Conservation (phyloP, 352 stramenopile species). For the Vaucheria bursata region DNA sequence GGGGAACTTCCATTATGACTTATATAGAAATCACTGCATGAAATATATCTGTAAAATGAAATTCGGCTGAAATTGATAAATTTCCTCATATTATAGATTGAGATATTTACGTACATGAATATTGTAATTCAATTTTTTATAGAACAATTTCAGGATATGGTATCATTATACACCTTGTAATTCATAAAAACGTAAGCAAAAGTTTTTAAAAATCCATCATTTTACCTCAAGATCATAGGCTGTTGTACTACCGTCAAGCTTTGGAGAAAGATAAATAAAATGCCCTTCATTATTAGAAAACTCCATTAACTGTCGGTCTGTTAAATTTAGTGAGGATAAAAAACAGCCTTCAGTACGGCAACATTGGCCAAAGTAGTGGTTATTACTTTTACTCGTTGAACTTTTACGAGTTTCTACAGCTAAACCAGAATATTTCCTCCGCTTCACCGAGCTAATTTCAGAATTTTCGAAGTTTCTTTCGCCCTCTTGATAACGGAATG, state of each 20-base stretch:
- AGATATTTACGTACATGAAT: background rate
- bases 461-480: too few relatives aligned
- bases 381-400: too few relatives aligned
- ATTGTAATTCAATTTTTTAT: background rate
- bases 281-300: conserved; percentile 39
- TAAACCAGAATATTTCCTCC: too few relatives aligned
- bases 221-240: conserved; percentile 45
- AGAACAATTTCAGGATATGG: background rate
- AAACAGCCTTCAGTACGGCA: conserved; percentile 24
- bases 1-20: too few relatives aligned
- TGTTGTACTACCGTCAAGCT: conserved; percentile 24
- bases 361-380: too few relatives aligned
- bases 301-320: conserved; percentile 17
- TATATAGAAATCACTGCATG: too few relatives aligned
- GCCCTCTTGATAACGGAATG: too few relatives aligned
- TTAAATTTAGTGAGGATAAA: conserved; percentile 26
- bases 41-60: background rate
- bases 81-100: background rate
- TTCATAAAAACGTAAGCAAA: too few relatives aligned
- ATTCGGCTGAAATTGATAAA: background rate
- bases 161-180: background rate
- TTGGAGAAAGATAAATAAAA: conserved; percentile 41
- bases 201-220: too few relatives aligned
- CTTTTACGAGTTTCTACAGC: too few relatives aligned
- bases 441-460: too few relatives aligned